Conservation (phyloP, 495 filamentous ascomycete genomes). For the Oidiodendron maius region DNA sequence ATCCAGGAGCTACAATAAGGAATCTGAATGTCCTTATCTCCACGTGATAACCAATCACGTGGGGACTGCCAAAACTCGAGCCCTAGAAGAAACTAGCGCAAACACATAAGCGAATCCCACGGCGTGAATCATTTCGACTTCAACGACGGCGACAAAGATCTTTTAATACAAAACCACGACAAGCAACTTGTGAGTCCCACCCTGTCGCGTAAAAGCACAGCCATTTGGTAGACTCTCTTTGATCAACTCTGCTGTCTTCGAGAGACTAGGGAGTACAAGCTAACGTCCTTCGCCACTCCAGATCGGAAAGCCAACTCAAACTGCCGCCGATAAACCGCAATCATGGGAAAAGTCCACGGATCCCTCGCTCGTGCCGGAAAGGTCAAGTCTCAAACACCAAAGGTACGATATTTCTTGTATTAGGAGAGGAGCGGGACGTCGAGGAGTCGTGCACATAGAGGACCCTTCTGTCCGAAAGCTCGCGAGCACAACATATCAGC, state of each 20-base stretch:
- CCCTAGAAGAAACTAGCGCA: not conserved
- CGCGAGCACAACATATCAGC: not conserved
- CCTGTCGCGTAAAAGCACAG: not conserved
- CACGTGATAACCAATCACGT: too few species aligned
- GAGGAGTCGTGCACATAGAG: not conserved
- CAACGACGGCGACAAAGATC: slow-evolving; percentile 10
- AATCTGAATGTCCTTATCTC: too few species aligned
- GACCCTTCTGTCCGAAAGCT: not conserved
- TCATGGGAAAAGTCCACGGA: slow-evolving; percentile 88
- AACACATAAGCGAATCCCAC: not conserved
- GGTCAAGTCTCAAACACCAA: slow-evolving; percentile 88
- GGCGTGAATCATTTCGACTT: not conserved
- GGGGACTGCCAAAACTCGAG: not conserved
- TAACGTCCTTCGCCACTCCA: slow-evolving; percentile 3
- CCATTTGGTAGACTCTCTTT: not conserved
- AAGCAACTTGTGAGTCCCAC: slow-evolving; percentile 15
- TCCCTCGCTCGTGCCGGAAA: slow-evolving; percentile 96
- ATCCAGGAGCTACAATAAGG: too few species aligned
- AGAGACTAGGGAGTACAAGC: not conserved
- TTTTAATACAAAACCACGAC: slow-evolving; percentile 8
- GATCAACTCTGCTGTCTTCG: too few species aligned
- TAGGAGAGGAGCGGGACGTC: not conserved
- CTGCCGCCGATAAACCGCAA: slow-evolving; percentile 37
- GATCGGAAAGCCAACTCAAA: slow-evolving; percentile 7
- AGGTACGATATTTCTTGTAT: slow-evolving; percentile 49